Evolutionary conservation across 192 early-diverging fungal species (phyloP).

Genomic region (Rhizophlyctis rosea): DNA sequence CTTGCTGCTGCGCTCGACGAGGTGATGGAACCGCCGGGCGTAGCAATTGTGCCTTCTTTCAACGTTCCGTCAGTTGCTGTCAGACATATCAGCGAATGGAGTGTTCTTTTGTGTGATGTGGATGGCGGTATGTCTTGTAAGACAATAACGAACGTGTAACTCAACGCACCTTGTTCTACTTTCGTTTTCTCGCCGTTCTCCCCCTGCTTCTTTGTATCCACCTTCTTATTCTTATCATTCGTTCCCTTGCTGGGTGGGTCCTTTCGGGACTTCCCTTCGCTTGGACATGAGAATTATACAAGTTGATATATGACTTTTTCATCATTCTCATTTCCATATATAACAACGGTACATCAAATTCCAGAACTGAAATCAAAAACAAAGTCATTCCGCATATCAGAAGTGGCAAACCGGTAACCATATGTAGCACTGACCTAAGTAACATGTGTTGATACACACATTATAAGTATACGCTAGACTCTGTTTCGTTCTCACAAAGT

Average conservation of each 20-base stretch:
- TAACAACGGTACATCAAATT: no score
- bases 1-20: not conserved
- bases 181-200: not conserved
- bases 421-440: no score
- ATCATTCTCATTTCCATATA: no score
- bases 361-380: no score
- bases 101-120: not conserved
- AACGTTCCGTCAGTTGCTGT: not conserved
- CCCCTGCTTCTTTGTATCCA: not conserved
- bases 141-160: not conserved
- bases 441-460: no score
- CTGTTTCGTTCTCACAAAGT: no score
- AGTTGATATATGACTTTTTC: not conserved
- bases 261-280: not conserved
- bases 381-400: no score
- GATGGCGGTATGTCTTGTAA: not conserved
- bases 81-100: not conserved
- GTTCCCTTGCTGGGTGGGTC: not conserved
- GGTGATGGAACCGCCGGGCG: not conserved
- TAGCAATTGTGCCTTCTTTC: not conserved
- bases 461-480: no score
- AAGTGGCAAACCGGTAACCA: no score
- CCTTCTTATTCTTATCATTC: not conserved
- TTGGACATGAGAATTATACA: not conserved
- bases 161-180: not conserved